Evolutionary conservation across 805 yeast species (phyloP), one percentile per base, ranked within the genome.

Genomic region (Nakazawaea populi): DNA sequence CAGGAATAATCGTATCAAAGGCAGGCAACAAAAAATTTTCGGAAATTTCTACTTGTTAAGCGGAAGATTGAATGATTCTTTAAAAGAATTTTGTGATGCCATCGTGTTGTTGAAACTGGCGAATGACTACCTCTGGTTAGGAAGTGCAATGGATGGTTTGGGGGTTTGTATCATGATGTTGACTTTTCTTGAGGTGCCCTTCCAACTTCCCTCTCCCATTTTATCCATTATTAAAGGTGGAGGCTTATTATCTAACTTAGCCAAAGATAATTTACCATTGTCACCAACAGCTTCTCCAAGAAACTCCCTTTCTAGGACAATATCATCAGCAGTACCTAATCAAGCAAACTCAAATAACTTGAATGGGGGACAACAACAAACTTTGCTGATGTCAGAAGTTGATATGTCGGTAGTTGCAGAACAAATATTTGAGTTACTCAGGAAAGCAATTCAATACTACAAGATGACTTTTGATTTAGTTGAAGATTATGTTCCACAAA

Each of bases 121-220:
- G 2, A 81, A 81, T 47, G 99, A 94, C 63, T 77, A 79, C 58
- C 69, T 94, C 7, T 94, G 98, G 98, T 73, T 89, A 11, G 98
- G 85, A 0, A 84, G 92, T 31, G 82, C 96, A 0, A 63, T 92
- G n/a, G 97, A 90, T 58, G 89, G 91, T 0, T 69, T 90, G 9
- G 86, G 85, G 0, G 80, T 88, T 1, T 79, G 87, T 53, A 64
- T 85, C 40, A 64, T 85, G 5, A 64, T 90, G 49, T 69, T 88
- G 46, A 74, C 84, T 10, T 82, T 73, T 57, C 63, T 85, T 12
- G 81, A 76, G 30, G 68, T 74, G 2, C 76, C 83, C 0, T 76
- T 75, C 52, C 80, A 74, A 47, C 59, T 79, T 39, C 79, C 79
- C 5, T 66, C 72, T 44, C 58, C 61, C 52, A 52, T 66, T 4